Base-by-base conservation (phyloP, 129 eudicot genomes). In the Artemisia tridentata region DNA sequence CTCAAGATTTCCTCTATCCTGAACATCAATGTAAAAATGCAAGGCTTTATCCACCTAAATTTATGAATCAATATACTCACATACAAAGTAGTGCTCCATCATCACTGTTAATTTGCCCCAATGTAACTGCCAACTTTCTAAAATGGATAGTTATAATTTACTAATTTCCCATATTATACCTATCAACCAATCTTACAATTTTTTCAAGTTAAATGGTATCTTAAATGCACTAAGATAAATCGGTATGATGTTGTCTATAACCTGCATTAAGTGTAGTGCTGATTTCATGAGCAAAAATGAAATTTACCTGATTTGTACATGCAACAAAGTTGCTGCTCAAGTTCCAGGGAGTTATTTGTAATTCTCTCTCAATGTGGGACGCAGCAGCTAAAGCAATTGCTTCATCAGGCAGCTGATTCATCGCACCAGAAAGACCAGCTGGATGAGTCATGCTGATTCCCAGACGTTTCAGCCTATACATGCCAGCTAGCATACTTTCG, bases 381-480 rank as follows among this genome's bases (percentile, higher is more conserved):
- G 98, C 98, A 68, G 98, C 98, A 71, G 96, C 96, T 80, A 93
- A 84, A 56, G 98, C 86, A 72, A 93, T 87, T 8, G 98, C 98
- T 84, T 93, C 98, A 75, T 84, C 87, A 38, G 98, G 98, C 57
- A 89, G 96, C 84, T 93, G 98, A 79, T 89, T 93, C 98, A 93
- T 87, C 59, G 98, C 98, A 57, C 96, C 79, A 10, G 96, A 85
- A 58, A 93, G 85, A 65, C 97, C 96, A 12, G 95, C 68, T 29
- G 96, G 95, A 59, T 78, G 80, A 62, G 92, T 91, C 87, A 93
- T 89, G 27, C 95, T 87, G 72, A 93, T 87, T 46, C 98, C 98
- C 76, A 93, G 67, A 47, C 97, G 88, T 71, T 87, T 93, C 12
- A 93, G 90, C 83, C 98, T 88, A 80, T 87, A 85, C 67, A 76